Evolutionary conservation across 164 flowering plant species (phyloP).

Genomic region (Kalanchoe fedtschenkoi): DNA sequence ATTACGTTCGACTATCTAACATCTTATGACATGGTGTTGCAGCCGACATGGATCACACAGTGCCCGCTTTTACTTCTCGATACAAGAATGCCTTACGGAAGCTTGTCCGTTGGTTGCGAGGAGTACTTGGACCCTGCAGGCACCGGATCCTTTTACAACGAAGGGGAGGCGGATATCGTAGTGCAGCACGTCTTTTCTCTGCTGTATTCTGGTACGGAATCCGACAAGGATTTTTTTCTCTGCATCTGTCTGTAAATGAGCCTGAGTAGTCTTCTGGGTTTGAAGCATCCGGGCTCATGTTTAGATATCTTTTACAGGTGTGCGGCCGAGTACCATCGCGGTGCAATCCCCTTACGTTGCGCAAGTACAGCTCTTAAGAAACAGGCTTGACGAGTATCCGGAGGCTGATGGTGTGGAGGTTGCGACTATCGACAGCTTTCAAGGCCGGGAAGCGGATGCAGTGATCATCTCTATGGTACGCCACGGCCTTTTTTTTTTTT

Average conservation of each 20-base stretch:
- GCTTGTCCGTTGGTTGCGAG: conserved; percentile 77
- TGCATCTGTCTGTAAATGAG: background rate
- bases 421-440: conserved; percentile 91
- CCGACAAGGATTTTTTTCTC: background rate
- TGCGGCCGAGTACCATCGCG: conserved; percentile 57
- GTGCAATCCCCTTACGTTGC: conserved; percentile 97
- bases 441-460: conserved; percentile 94
- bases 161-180: conserved; percentile 90
- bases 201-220: conserved; percentile 54
- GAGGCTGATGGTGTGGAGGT: conserved; percentile 71
- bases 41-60: conserved; percentile 90
- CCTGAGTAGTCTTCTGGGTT: background rate
- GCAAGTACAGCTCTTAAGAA: conserved; percentile 87
- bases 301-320: conserved; percentile 38
- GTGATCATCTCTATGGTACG: conserved; percentile 91
- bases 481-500: no score
- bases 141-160: conserved; percentile 90
- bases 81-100: conserved; percentile 87
- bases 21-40: conserved; percentile 14
- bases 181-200: conserved; percentile 70
- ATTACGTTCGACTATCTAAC: background rate
- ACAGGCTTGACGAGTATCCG: conserved; percentile 63
- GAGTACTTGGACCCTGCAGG: conserved; percentile 91
- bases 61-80: conserved; percentile 86
- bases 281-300: background rate